These are phyloP conservation scores for Cruciata laevipes DNA, from an alignment of 257 asterid species.

Conservation along the genomic window DNA sequence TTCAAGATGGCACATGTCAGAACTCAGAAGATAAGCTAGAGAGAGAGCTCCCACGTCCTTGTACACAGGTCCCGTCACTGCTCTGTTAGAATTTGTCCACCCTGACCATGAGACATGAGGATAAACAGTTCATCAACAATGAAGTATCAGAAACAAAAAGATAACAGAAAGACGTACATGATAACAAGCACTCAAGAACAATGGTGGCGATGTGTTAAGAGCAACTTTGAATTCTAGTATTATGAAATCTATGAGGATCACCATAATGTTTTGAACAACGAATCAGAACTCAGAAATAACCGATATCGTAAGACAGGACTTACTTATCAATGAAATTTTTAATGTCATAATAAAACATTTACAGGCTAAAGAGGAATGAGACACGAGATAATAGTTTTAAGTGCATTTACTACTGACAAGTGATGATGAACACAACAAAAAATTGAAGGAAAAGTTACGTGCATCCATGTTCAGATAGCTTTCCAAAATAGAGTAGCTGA, in stretches of 20 bases:
- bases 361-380: not conserved
- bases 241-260: not conserved
- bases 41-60: not conserved
- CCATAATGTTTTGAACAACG: not conserved
- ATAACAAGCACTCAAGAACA: not conserved
- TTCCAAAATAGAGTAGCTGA: not conserved
- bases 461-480: not conserved
- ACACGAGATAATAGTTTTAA: not conserved
- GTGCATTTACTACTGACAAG: not conserved
- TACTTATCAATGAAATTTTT: not conserved
- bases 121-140: not conserved
- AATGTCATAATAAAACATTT: not conserved
- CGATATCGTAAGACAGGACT: not conserved
- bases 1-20: not conserved
- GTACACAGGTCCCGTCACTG: not conserved
- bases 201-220: not conserved
- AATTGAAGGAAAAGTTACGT: not conserved
- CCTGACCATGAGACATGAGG: slow-evolving; percentile 1
- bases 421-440: not conserved
- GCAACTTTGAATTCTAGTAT: not conserved
- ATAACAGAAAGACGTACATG: not conserved
- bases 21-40: not conserved
- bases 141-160: not conserved
- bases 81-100: not conserved
- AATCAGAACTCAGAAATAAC: not conserved